Conservation (phyloP, 2,329 filamentous ascomycete species). For the Pseudovirgaria hyperparasitica region DNA sequence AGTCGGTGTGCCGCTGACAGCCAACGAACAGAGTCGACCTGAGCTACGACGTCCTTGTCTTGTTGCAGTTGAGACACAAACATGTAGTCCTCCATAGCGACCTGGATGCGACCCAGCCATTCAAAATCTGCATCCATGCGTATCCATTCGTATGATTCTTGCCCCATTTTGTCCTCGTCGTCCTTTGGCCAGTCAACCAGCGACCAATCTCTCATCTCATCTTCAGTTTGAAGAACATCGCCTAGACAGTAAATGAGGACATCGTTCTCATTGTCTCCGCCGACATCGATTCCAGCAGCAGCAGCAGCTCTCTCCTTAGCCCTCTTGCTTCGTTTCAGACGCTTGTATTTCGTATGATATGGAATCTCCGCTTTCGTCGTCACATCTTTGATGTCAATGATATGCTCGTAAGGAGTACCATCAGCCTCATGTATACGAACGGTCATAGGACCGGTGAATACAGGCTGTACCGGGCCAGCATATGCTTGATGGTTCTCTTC, state of each 20-base stretch:
- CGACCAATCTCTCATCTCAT: slow-evolving; percentile 74
- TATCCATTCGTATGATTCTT: slow-evolving; percentile 98
- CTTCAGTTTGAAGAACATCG: slow-evolving; percentile 71
- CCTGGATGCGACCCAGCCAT: slow-evolving; percentile 75
- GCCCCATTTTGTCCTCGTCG: slow-evolving; percentile 81
- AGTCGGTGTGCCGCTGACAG: slow-evolving; percentile 59
- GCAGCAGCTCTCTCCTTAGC: slow-evolving; percentile 65
- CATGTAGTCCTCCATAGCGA: slow-evolving; percentile 87
- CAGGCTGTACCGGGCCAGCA: slow-evolving; percentile 56
- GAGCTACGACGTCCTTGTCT: slow-evolving; percentile 90
- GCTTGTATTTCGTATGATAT: slow-evolving; percentile 98
- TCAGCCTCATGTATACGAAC: slow-evolving; percentile 97
- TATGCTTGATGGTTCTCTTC: slow-evolving; percentile 61
- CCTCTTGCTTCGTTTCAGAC: slow-evolving; percentile 74
- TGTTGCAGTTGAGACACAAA: slow-evolving; percentile 95
- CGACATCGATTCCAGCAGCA: slow-evolving; percentile 48
- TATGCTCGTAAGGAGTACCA: slow-evolving; percentile 95
- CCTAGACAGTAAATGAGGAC: slow-evolving; percentile 83
- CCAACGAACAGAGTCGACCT: slow-evolving; percentile 62
- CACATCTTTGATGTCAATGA: slow-evolving; percentile 85
- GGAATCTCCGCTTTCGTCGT: slow-evolving; percentile 83
- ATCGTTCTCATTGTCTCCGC: slow-evolving; percentile 56
- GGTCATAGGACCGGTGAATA: slow-evolving; percentile 94
- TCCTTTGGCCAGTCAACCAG: slow-evolving; percentile 82
- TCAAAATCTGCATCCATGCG: slow-evolving; percentile 96